Base-by-base conservation (phyloP, 78 protist genomes). In the Emiliania huxleyi region DNA sequence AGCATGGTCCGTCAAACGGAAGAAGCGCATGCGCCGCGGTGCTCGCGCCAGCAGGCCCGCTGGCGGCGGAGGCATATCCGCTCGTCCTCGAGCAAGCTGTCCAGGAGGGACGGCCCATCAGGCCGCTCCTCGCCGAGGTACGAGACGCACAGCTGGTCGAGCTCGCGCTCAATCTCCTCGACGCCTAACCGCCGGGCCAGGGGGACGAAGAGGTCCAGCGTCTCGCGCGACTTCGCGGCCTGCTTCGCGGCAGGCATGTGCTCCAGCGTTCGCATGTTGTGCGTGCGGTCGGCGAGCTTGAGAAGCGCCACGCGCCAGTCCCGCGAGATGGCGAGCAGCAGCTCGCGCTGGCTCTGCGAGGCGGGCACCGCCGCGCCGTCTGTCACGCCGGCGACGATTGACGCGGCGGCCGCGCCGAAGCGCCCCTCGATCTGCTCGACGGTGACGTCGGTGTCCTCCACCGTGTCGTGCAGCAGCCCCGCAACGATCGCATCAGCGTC, bases 241-340 rank as follows among this genome's bases (percentile, higher is more conserved):
- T 84, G 90, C 69, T 84, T 84, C 43, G 45, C 15, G n/a, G 52
- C 45, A 62, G 90, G 90, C 90, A 84, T 55, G 69, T 29, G 25
- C 42, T 48, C 33, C 23, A 84, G 69, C 29, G 90, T 84, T 42
- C 90, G 90, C 45, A 84, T 84, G 90, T 84, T 84, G 90, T 84
- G 90, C 44, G 52, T 43, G 29, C 90, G 69, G 69, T 84, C 90
- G 23, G 90, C 90, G 71, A 84, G 90, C 90, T 84, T 84, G 90
- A 84, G 69, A 42, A 84, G 49, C 69, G 48, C 26, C 38, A 84
- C 52, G 90, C 90, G 90, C 56, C 45, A 44, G 42, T 84, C 90
- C 19, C 52, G 49, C 0, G 71, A 62, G 69, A 84, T 84, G 12
- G 90, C 90, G 33, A 84, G 38, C 44, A 33, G 25, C 90, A 84